These are phyloP conservation scores for Paramecium pentaurelia DNA, from an alignment of 73 alveolate genomes.

Conservation along the genomic window DNA sequence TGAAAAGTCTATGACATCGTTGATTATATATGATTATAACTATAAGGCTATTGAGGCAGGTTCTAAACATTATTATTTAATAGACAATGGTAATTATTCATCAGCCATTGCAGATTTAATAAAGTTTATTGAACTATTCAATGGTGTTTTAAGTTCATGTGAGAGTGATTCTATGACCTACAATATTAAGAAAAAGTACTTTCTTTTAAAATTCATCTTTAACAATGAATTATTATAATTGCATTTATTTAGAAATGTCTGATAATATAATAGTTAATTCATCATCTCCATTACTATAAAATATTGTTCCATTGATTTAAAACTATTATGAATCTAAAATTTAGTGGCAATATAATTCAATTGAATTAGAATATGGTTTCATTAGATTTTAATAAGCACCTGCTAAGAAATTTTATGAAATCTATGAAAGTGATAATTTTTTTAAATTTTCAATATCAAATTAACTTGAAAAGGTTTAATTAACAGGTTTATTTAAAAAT, in stretches of 20 bases:
- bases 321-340: neutral
- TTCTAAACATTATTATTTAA: neutral
- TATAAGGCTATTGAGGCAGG: conserved; percentile 43
- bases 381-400: neutral
- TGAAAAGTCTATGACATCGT: conserved; percentile 48
- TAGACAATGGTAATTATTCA: neutral
- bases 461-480: neutral
- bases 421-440: neutral
- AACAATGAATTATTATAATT: neutral
- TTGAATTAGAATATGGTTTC: neutral
- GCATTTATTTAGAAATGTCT: neutral
- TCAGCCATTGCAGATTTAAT: neutral
- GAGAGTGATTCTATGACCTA: conserved; percentile 40
- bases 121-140: conserved; percentile 11
- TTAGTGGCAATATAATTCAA: neutral
- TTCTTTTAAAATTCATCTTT: conserved; percentile 21
- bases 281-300: neutral
- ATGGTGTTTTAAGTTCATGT: conserved; percentile 55
- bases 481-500: neutral
- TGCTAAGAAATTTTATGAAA: neutral
- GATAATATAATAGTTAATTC: neutral
- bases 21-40: conserved; percentile 19
- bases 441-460: neutral
- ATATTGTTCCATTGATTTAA: neutral
- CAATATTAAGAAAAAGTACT: neutral